Evolutionary conservation across 225 moss, liverwort and hornwort species (phyloP), one percentile per base, ranked within the genome.

Genomic region (Rhytidiadelphus loreus): DNA sequence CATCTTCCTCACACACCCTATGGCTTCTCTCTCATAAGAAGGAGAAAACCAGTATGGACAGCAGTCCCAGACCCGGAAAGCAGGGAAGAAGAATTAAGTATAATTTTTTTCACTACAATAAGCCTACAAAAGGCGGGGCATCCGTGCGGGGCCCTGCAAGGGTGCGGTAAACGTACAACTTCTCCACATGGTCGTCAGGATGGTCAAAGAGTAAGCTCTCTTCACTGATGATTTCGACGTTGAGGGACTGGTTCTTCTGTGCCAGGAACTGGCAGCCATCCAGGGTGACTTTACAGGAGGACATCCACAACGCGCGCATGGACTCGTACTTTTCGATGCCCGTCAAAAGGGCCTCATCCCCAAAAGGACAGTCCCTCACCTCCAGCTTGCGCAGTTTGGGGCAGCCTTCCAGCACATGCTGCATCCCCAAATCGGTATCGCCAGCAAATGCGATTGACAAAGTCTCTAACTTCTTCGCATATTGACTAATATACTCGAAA

Each of bases 271-370:
- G 92, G 88, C 92, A 92, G 12, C 92, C 94, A 75, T 94, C 89
- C 62, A 89, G 69, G 44, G 92, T 94, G 81, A 92, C 83, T 80
- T 24, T 87, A 89, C 94, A 94, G 14, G 88, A 26, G 41, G 94
- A 94, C 94, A 94, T 94, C 92, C 92, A 94, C 85, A 94, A 55
- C 25, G 94, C 92, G 3, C 94, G 91, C 94, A 94, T 94, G 58
- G 91, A 90, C 87, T 94, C 94, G 85, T 94, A 94, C 91, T 94
- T 94, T 16, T 94, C 87, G 22, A 91, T 91, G n/a, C 94, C 94
- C 41, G 44, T 88, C 53, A 94, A 86, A 21, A 94, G 91, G 24
- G 94, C 94, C 59, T 92, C 92, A 41, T 94, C 92, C 15, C 94
- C 94, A 32, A 92, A 94, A 21, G 94, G 94, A 30, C 90, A 91